Percentiles rank a stretch among this genome's conserved stretches.
phyloP scores from a whole-genome alignment of 1,284 basidiomycete species.

The Cerioporus squamosus region DNA sequence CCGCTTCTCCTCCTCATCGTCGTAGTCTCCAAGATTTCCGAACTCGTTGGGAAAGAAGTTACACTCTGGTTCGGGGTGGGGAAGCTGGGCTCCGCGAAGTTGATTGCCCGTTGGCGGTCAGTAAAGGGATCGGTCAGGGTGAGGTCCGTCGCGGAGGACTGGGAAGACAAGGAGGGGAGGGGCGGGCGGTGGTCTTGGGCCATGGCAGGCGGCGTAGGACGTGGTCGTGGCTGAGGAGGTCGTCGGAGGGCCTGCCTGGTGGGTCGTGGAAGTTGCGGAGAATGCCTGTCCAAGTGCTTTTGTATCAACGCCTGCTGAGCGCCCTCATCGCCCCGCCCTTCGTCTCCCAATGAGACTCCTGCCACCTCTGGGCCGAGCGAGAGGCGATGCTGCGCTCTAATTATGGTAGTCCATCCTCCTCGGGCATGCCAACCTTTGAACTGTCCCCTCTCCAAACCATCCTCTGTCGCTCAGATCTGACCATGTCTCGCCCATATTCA shows the following conservation, averaged over 20 bases:
- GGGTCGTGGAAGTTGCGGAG: conserved; percentile 13
- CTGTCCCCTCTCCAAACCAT: too few relatives aligned
- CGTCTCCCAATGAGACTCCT: conserved; percentile 15
- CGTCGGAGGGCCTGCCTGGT: conserved; percentile 20
- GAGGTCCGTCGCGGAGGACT: conserved; percentile 28
- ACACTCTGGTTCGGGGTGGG: conserved; percentile 53
- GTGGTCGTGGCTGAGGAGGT: conserved; percentile 1
- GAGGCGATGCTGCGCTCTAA: neutral
- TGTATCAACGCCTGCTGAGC: conserved; percentile 9
- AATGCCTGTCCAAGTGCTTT: conserved; percentile 6
- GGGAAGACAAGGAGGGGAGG: conserved; percentile 44
- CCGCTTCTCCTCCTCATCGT: conserved; percentile 73
- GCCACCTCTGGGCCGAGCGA: conserved; percentile 12
- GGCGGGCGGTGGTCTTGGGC: conserved; percentile 50
- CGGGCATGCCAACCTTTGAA: too few relatives aligned
- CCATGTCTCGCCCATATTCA: too few relatives aligned
- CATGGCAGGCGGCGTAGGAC: conserved; percentile 40
- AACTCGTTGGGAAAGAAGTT: conserved; percentile 58
- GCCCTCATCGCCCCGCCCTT: conserved; percentile 12
- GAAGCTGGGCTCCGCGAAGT: conserved; percentile 59
- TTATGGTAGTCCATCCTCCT: too few relatives aligned
- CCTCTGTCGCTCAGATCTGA: too few relatives aligned
- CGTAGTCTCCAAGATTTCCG: conserved; percentile 38
- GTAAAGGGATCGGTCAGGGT: conserved; percentile 66
- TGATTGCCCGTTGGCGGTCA: conserved; percentile 62